Percentiles rank a stretch among this genome's conserved stretches.
phyloP scores from a whole-genome alignment of 140 eudicot species.

The Stevia rebaudiana region DNA sequence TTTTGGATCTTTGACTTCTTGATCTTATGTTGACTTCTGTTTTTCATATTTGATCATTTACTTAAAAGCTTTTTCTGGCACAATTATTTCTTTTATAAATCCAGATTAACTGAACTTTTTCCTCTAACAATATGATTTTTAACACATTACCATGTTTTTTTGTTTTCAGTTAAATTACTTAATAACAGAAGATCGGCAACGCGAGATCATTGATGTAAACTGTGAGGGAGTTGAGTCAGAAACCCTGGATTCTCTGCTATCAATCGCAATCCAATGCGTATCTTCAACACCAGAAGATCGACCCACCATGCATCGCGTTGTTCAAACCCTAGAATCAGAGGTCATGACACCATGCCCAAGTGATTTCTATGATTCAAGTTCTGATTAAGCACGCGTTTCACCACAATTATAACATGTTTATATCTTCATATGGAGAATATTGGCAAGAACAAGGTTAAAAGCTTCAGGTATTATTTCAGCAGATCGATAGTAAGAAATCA shows the following conservation, averaged over 20 bases:
- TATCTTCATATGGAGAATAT: slow-evolving; percentile 29
- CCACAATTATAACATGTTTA: slow-evolving; percentile 12
- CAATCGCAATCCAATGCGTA: slow-evolving; percentile 79
- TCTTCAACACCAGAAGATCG: slow-evolving; percentile 91
- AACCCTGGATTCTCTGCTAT: slow-evolving; percentile 75
- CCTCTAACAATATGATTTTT: not conserved
- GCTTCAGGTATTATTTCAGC: slow-evolving; percentile 31
- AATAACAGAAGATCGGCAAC: slow-evolving; percentile 68
- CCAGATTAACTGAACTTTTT: not conserved
- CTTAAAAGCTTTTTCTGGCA: not conserved
- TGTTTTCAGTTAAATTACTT: slow-evolving; percentile 69
- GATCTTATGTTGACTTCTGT: not conserved
- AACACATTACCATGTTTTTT: not conserved
- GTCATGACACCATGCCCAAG: slow-evolving; percentile 97
- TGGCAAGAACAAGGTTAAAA: slow-evolving; percentile 19
- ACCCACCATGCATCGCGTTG: slow-evolving; percentile 93
- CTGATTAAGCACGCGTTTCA: slow-evolving; percentile 39
- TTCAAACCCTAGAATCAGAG: slow-evolving; percentile 88
- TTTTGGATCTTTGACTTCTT: slow-evolving; percentile 2
- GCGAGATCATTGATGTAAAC: slow-evolving; percentile 74
- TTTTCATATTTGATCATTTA: not conserved
- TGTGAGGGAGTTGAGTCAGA: slow-evolving; percentile 81
- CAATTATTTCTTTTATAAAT: not conserved
- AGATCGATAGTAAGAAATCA: slow-evolving; percentile 14
- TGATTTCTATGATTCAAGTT: slow-evolving; percentile 84